Evolutionary conservation across 768 basidiomycete genomes (phyloP).

Genomic region (Lactarius hatsudake): DNA sequence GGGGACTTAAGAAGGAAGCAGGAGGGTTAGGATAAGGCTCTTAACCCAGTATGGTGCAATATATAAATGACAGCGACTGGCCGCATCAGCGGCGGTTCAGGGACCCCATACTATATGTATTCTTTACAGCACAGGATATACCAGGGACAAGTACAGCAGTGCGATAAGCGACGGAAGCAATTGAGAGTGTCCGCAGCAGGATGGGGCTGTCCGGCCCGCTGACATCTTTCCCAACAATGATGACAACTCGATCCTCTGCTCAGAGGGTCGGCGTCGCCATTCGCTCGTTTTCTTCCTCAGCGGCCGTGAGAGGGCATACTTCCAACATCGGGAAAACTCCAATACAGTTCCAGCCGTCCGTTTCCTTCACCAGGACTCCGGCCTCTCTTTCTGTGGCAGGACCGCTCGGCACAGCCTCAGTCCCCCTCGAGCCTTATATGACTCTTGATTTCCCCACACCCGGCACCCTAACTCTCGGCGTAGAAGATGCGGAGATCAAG

Average conservation of each 20-base stretch:
- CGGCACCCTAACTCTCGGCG: slow-evolving; percentile 37
- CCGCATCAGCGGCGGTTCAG: neutral
- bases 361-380: slow-evolving; percentile 39
- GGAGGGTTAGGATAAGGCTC: neutral
- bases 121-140: neutral
- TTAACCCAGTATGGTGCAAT: neutral
- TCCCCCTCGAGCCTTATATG: slow-evolving; percentile 51
- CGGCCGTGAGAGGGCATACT: slow-evolving; percentile 26
- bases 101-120: neutral
- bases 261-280: slow-evolving; percentile 13
- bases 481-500: slow-evolving; percentile 64
- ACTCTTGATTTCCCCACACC: slow-evolving; percentile 37
- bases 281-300: slow-evolving; percentile 23
- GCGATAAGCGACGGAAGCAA: neutral
- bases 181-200: neutral
- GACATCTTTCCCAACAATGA: slow-evolving; percentile 12
- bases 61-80: neutral
- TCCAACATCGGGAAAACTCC: slow-evolving; percentile 50
- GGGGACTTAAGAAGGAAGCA: neutral
- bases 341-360: slow-evolving; percentile 51
- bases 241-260: slow-evolving; percentile 15
- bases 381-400: slow-evolving; percentile 53
- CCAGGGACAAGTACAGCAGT: neutral
- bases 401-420: slow-evolving; percentile 50
- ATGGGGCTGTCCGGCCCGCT: neutral